Evolutionary conservation across 352 stramenopile genomes (phyloP).

Genomic region (Bremia lactucae): DNA sequence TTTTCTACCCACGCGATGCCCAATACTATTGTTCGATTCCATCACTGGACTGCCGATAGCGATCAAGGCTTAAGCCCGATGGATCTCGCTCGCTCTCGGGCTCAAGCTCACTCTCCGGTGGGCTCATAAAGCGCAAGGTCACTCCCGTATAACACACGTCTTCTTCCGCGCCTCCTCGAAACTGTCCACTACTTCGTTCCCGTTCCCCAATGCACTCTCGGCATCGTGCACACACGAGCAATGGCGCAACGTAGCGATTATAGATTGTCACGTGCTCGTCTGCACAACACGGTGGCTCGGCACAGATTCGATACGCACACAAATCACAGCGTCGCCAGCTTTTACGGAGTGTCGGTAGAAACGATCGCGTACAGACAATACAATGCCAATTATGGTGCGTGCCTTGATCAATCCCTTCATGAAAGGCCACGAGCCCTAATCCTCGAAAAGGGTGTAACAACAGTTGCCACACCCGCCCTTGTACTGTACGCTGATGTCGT

Average conservation of each 20-base stretch:
- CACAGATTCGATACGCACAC: constrained; percentile 29
- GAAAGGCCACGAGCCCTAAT: constrained; percentile 1
- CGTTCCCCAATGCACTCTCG: constrained; percentile 21
- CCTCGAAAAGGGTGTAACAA: constrained; percentile 13
- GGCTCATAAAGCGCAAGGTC: constrained; percentile 13
- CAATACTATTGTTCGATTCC: too few relatives aligned
- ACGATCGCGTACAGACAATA: constrained; percentile 24
- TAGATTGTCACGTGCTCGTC: constrained; percentile 29
- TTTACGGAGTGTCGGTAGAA: constrained; percentile 14
- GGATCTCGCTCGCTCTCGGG: constrained; percentile 15
- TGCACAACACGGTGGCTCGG: constrained; percentile 21
- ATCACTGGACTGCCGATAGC: constrained; percentile 2
- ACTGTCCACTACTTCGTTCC: constrained; percentile 6
- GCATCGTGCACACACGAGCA: constrained; percentile 25
- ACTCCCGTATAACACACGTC: constrained; percentile 19
- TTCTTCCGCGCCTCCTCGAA: not conserved
- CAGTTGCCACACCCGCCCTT: constrained; percentile 13
- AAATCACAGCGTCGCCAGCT: constrained; percentile 26
- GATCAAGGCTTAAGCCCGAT: constrained; percentile 1
- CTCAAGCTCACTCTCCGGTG: constrained; percentile 16
- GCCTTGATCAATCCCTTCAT: constrained; percentile 5
- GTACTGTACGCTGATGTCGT: constrained; percentile 4
- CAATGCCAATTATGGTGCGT: constrained; percentile 29
- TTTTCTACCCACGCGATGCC: too few relatives aligned
- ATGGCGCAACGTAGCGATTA: constrained; percentile 28